Percentiles rank a stretch among this genome's conserved stretches.
Evolutionary conservation across 345 rosid species (phyloP).

Genomic region (Sisymbrium irio): DNA sequence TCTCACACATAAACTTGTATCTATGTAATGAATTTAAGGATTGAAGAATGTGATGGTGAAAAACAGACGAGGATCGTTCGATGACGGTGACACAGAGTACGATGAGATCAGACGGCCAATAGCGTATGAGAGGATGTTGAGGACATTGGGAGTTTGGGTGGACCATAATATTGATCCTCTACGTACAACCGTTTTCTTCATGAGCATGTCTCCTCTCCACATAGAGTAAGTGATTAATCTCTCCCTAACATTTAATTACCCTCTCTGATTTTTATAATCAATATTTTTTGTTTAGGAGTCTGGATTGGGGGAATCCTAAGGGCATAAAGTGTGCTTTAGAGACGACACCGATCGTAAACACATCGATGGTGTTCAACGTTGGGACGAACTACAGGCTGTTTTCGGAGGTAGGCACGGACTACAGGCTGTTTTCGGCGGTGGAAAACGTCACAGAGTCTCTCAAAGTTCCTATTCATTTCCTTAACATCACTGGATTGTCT

Average conservation of each 20-base stretch:
- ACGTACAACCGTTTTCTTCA: slow-evolving; percentile 80
- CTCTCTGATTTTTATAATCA: neutral
- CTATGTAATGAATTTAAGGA: slow-evolving; percentile 31
- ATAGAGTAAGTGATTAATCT: slow-evolving; percentile 51
- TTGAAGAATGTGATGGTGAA: slow-evolving; percentile 36
- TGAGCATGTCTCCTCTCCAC: slow-evolving; percentile 90
- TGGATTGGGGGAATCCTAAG: slow-evolving; percentile 77
- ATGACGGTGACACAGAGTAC: slow-evolving; percentile 62
- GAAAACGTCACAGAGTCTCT: slow-evolving; percentile 48
- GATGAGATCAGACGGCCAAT: slow-evolving; percentile 73
- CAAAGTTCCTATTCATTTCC: slow-evolving; percentile 49
- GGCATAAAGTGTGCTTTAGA: slow-evolving; percentile 76
- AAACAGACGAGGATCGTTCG: slow-evolving; percentile 81
- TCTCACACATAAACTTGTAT: neutral
- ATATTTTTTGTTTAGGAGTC: slow-evolving; percentile 50
- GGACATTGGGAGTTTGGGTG: slow-evolving; percentile 85
- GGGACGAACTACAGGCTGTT: neutral
- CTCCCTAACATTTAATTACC: neutral
- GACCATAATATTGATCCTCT: slow-evolving; percentile 70
- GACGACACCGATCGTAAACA: slow-evolving; percentile 49
- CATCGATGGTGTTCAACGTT: slow-evolving; percentile 31
- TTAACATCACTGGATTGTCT: slow-evolving; percentile 64
- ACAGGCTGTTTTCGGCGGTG: slow-evolving; percentile 43
- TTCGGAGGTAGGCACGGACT: slow-evolving; percentile 62
- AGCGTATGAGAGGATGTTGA: slow-evolving; percentile 64